Base-by-base conservation (phyloP, 805 yeast genomes). In the Kluyveromyces siamensis region DNA sequence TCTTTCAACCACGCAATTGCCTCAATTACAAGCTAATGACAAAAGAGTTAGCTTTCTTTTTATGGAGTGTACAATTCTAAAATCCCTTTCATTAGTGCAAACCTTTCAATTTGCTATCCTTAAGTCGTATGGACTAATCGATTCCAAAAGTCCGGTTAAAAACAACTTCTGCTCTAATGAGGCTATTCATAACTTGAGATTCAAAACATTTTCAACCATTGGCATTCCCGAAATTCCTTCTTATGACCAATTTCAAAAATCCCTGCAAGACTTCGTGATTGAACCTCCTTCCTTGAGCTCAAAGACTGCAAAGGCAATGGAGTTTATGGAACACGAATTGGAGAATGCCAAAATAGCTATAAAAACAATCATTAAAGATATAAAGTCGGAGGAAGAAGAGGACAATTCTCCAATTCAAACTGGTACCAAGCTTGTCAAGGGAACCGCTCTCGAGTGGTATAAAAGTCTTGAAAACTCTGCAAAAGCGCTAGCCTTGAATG, bases 171-270 rank as follows among this genome's bases (percentile, higher is more conserved):
- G 63, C 37, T 54, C 62, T 21, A 53, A 62, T 25, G 59, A 63
- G 45, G 44, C 60, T 37, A 60, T 76, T 16, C 81, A 74, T 59
- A 67, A 73, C 9, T 67, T 88, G 42, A 76, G 95, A 55, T 74
- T 87, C 76, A 88, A 87, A 62, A 81, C 93, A 4, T 87, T 84
- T 69, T 77, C 83, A 19, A 76, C 88, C 0, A 83, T 89, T 18
- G 96, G 95, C 0, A 80, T 80, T 10, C 96, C 96, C 1, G 74
- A 72, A 27, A 57, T 79, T 40, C 89, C 91, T 2, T 60, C 71
- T 0, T 81, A 66, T 55, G 65, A 55, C 1, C 40, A 54, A 2
- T 62, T 66, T 46, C 53, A 55, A 27, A 50, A 51, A 19, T 58
- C 62, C 4, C 33, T 67, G 6, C 36, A 53, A 7, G 61, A 57